Base-by-base conservation (phyloP, 2,329 filamentous ascomycete genomes). In the Onygenales sp. region DNA sequence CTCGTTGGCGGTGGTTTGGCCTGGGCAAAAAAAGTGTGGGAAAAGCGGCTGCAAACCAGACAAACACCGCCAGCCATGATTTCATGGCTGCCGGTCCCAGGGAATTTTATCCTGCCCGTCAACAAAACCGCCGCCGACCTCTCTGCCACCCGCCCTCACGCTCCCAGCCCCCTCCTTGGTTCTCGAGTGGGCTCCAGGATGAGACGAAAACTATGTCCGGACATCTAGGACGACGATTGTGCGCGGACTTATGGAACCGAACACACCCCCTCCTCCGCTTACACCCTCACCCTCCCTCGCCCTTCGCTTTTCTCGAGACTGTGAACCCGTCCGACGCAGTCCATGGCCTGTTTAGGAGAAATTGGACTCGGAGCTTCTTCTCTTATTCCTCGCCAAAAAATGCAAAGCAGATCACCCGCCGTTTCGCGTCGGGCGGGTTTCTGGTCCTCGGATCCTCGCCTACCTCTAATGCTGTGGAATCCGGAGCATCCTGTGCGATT, bases 371-470 rank as follows among this genome's bases (percentile, higher is more conserved):
- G 53, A 59, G 53, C 27, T 49, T 57, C 39, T 27, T 27, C 36
- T 59, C 66, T 38, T 62, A 56, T 35, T 58, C 63, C 49, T 49
- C 58, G 5, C 54, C 61, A 9, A 60, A 52, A 27, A 66, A 61
- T 55, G 60, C 65, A 31, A 65, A 67, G 53, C 71, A 76, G 62
- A 68, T 75, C 27, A 75, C 74, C 9, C 74, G 72, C 55, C 78
- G 75, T 61, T 78, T 79, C 61, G 76, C 78, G 36, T 81, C 79
- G 1, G 76, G 79, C 27, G 75, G 79, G 5, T 68, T 81, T 38
- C 67, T 82, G 31, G 73, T 82, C 13, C 63, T 80, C 49, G 75
- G 78, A 14, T 66, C 55, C 5, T 43, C 65, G 31, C 64, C 68
- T 21, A 66, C 59, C 36, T 67, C 64, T 9, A 55, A 55, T 31